These are phyloP conservation scores for Cryptosporidium canis DNA, from an alignment of 169 alveolate species.

Conservation along the genomic window DNA sequence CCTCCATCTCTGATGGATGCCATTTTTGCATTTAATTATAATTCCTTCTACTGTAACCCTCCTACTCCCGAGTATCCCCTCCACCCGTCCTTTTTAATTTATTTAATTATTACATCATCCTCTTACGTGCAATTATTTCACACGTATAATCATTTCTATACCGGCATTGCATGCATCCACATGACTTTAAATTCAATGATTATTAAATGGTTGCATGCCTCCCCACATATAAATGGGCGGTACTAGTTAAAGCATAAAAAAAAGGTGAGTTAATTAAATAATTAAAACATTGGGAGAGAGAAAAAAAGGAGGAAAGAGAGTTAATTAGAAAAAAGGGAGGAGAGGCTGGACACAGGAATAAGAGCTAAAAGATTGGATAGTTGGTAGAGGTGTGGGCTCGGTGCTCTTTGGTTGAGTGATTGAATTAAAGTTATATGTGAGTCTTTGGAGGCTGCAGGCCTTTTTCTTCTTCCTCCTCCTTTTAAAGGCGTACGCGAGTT, in stretches of 20 bases:
- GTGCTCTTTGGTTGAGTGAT: no score
- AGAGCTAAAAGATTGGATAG: not conserved
- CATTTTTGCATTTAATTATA: not conserved
- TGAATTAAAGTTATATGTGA: no score
- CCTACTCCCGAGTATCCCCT: not conserved
- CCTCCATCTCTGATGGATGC: not conserved
- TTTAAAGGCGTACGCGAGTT: no score
- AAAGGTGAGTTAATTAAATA: not conserved
- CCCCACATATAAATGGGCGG: constrained; percentile 60
- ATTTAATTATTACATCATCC: not conserved
- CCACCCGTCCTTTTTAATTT: no score
- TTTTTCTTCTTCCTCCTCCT: no score
- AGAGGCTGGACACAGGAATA: not conserved
- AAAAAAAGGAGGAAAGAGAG: not conserved
- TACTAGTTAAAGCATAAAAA: not conserved
- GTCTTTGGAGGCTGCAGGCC: no score
- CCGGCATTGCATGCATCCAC: constrained; percentile 68
- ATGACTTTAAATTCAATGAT: not conserved
- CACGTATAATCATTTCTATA: constrained; percentile 4
- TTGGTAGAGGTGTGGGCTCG: no score
- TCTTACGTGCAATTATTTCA: not conserved
- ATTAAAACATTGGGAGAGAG: not conserved
- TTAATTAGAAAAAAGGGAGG: not conserved
- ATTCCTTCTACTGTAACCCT: no score
- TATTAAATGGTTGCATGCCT: constrained; percentile 32